Base-by-base conservation (phyloP, 2,329 filamentous ascomycete species). In the Talaromyces sp. region DNA sequence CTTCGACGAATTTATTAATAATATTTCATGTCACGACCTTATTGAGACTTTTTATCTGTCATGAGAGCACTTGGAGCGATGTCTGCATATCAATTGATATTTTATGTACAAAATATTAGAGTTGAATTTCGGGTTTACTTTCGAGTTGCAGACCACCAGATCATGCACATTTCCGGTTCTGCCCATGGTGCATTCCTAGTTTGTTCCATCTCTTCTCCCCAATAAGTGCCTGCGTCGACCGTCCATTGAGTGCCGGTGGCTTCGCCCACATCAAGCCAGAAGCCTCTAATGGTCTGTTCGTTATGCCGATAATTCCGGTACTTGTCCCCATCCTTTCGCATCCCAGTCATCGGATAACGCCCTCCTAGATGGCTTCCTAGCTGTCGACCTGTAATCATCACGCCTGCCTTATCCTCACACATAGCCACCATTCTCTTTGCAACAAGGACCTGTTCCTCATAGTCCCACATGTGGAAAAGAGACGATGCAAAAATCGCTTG, bases 381-480 rank as follows among this genome's bases (percentile, higher is more conserved):
- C 59, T 66, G 64, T 2, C 62, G 63, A 8, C 63, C 64, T 16
- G 57, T 51, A 36, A 66, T 54, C 51, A 67, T 65, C 8, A 62
- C 60, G 27, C 63, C 63, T 5, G 40, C 14, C 31, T 54, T 36
- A 18, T 63, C 63, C 33, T 60, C 61, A 57, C 64, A 65, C 27
- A 68, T 33, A 7, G 27, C 54, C n/a, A 64, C 64, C 40, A 68
- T 56, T 34, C 62, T 40, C 8, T 33, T 60, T 2, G 63, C 64
- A 33, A 57, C 65, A 18, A 47, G 31, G 5, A 68, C 28, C 53
- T 67, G 64, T 1, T 31, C 52, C 9, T 64, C 61, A 33, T 65
- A 68, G 51, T 68, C 63, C 62, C 63, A 67, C n/a, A 68, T 44
- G 27, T 67, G 67, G 12, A 68, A 62, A 1, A 65, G 60, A 6